These are phyloP conservation scores for Simplicillium aogashimaense DNA, from an alignment of 2,329 filamentous ascomycete species.

Conservation along the genomic window DNA sequence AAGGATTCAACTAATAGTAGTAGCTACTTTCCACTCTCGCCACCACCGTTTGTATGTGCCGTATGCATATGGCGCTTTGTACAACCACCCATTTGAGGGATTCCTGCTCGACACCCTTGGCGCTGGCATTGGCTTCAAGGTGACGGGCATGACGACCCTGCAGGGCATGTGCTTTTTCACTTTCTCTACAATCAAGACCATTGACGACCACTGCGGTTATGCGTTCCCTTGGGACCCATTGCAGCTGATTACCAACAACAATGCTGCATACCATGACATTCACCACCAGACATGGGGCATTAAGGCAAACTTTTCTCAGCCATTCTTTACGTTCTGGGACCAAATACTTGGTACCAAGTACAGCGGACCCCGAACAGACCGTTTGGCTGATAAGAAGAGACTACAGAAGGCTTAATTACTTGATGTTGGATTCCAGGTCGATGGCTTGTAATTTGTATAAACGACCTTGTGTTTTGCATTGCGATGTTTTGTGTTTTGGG, in stretches of 20 bases:
- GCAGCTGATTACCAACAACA: slow-evolving; percentile 87
- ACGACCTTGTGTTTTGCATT: too few relatives aligned
- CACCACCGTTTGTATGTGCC: slow-evolving; percentile 97
- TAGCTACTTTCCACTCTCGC: slow-evolving; percentile 82
- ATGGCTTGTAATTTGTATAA: too few relatives aligned
- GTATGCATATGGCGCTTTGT: slow-evolving; percentile 92
- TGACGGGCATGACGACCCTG: slow-evolving; percentile 71
- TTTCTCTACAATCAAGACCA: slow-evolving; percentile 85
- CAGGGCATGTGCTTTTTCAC: slow-evolving; percentile 88
- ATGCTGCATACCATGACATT: slow-evolving; percentile 93
- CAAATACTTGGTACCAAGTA: slow-evolving; percentile 72
- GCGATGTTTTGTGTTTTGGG: too few relatives aligned
- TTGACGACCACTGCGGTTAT: slow-evolving; percentile 96
- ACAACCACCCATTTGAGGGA: slow-evolving; percentile 92
- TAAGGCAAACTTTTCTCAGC: slow-evolving; percentile 87
- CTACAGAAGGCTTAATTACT: not conserved
- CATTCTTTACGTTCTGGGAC: slow-evolving; percentile 96
- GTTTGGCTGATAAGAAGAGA: slow-evolving; percentile 28
- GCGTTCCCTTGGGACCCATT: slow-evolving; percentile 91
- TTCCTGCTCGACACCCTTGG: slow-evolving; percentile 89
- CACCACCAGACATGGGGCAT: slow-evolving; percentile 99
- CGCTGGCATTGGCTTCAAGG: slow-evolving; percentile 72
- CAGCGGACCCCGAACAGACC: slow-evolving; percentile 47
- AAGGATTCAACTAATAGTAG: too few relatives aligned
- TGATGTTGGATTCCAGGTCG: too few relatives aligned